phyloP scores from a whole-genome alignment of 2,329 filamentous ascomycete genomes.

The Capronia americana region DNA sequence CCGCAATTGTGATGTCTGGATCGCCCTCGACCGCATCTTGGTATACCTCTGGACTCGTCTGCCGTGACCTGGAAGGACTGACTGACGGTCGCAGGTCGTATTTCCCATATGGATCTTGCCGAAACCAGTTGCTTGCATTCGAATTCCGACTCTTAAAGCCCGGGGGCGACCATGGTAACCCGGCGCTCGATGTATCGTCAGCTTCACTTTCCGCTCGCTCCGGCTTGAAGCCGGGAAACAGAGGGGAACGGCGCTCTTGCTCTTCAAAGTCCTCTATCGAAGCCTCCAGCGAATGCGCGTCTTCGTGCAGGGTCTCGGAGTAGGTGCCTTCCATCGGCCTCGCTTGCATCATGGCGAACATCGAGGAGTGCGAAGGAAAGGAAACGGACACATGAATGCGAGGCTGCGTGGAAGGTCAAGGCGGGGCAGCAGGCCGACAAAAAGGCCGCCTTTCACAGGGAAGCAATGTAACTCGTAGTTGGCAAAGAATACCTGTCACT shows the following conservation, averaged over 20 bases:
- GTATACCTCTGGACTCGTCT: conserved; percentile 63
- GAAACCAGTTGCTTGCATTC: conserved; percentile 63
- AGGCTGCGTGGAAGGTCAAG: conserved; percentile 26
- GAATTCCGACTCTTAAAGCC: conserved; percentile 56
- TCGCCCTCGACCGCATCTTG: conserved; percentile 61
- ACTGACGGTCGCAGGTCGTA: conserved; percentile 51
- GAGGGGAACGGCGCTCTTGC: conserved; percentile 59
- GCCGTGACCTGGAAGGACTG: conserved; percentile 61
- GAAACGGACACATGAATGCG: conserved; percentile 27
- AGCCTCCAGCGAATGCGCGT: conserved; percentile 61
- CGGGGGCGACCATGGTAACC: conserved; percentile 69
- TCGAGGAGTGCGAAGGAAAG: conserved; percentile 16
- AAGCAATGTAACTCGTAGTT: conserved; percentile 10
- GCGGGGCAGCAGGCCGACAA: conserved; percentile 32
- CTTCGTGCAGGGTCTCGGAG: conserved; percentile 50
- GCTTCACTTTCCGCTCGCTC: conserved; percentile 52
- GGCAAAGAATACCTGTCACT: conserved; percentile 12
- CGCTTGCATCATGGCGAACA: conserved; percentile 49
- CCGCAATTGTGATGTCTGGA: conserved; percentile 58
- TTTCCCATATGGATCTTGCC: conserved; percentile 56
- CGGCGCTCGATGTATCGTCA: conserved; percentile 48
- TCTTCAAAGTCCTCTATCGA: conserved; percentile 69
- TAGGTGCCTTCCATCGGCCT: conserved; percentile 57
- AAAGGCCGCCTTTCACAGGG: conserved; percentile 27
- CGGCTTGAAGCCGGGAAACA: conserved; percentile 66